These are phyloP conservation scores for Sclerotinia minor DNA, from an alignment of 2,329 filamentous ascomycete genomes.

Conservation along the genomic window DNA sequence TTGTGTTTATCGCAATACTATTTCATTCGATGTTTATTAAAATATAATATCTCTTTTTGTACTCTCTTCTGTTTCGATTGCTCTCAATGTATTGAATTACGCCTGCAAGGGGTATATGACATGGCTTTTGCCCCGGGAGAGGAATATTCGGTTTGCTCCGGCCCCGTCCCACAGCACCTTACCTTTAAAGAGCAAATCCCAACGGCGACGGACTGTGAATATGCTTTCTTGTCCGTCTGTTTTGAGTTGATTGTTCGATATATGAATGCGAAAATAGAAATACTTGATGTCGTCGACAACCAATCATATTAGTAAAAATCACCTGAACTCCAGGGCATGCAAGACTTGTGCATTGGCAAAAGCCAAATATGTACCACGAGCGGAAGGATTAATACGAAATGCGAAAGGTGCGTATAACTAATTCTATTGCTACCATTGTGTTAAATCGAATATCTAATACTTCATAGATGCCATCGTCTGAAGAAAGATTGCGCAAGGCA, in stretches of 20 bases:
- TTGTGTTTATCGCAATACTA: constrained; percentile 6
- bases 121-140: constrained; percentile 7
- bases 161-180: background rate
- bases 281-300: constrained; percentile 8
- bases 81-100: background rate
- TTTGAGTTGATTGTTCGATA: background rate
- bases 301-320: constrained; percentile 2
- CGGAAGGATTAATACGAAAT: constrained; percentile 14
- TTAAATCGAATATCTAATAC: background rate
- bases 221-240: constrained; percentile 6
- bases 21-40: background rate
- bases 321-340: constrained; percentile 13
- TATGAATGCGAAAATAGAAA: background rate
- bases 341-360: constrained; percentile 24
- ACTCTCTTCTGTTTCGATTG: background rate
- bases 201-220: constrained; percentile 14
- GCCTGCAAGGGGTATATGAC: background rate
- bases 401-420: constrained; percentile 20
- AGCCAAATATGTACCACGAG: constrained; percentile 14
- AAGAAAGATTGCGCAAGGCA: constrained; percentile 19
- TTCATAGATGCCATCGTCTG: constrained; percentile 18
- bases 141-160: background rate
- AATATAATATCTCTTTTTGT: background rate
- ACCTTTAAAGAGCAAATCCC: background rate
- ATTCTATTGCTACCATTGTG: background rate